A percentile compares a stretch with the other conserved stretches of the same genome.
phyloP scores from a whole-genome alignment of 1,284 basidiomycete species.

The Cutaneotrichosporon cutaneum region DNA sequence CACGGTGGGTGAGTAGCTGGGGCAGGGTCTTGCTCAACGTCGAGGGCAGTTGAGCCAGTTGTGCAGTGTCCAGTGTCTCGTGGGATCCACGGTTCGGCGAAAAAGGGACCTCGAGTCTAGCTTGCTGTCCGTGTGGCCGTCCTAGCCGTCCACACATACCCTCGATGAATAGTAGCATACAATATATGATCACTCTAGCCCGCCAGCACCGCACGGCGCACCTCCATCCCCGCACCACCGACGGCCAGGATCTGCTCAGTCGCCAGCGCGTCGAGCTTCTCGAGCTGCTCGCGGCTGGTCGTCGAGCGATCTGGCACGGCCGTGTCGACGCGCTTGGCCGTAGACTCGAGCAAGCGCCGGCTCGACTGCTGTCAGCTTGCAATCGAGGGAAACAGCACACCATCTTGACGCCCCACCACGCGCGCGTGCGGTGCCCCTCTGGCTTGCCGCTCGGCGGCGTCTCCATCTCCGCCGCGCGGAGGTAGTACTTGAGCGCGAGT shows the following conservation, averaged over 20 bases:
- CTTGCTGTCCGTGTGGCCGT: too few species aligned
- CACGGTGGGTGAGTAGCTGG: not conserved
- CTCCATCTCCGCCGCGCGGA: constrained; percentile 78
- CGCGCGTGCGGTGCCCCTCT: constrained; percentile 42
- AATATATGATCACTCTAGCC: constrained; percentile 5
- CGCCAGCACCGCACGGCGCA: constrained; percentile 5
- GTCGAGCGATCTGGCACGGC: constrained; percentile 62
- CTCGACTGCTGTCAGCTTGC: constrained; percentile 5
- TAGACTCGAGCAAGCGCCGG: constrained; percentile 52
- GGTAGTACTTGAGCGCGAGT: constrained; percentile 77
- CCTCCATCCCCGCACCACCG: constrained; percentile 32
- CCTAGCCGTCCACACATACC: too few species aligned
- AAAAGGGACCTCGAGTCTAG: too few species aligned
- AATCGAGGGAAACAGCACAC: constrained; percentile 56
- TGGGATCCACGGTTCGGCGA: too few species aligned
- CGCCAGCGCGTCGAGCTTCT: constrained; percentile 66
- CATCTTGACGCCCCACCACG: constrained; percentile 83
- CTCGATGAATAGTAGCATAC: constrained; percentile 1
- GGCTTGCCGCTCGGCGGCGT: constrained; percentile 58
- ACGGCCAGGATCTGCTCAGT: constrained; percentile 62
- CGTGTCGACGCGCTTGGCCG: constrained; percentile 58
- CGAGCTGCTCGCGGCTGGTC: constrained; percentile 57
- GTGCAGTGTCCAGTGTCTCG: too few species aligned
- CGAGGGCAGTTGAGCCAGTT: too few species aligned
- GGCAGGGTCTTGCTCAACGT: too few species aligned